Evolutionary conservation across 1,139 yeast genomes (phyloP).

Genomic region (Diutina neorugosa): DNA sequence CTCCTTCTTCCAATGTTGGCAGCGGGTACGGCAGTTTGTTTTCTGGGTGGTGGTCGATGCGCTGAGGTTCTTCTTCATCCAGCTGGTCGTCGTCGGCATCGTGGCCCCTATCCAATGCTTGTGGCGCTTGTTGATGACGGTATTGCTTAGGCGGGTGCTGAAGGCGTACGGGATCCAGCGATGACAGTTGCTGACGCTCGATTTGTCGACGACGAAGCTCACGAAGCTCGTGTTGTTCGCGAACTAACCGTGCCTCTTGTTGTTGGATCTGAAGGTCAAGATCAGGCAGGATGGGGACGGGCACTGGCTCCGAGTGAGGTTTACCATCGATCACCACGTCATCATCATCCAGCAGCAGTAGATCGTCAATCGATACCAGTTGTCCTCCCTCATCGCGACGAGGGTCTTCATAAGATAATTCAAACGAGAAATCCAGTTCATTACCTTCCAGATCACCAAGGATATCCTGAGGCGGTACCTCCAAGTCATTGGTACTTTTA

Average conservation of each 20-base stretch:
- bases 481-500: neutral
- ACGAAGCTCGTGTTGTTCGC: too few species aligned
- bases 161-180: neutral
- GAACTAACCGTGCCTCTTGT: neutral
- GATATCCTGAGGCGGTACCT: neutral
- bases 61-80: neutral
- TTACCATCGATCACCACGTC: neutral
- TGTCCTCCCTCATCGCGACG: neutral
- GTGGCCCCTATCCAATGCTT: neutral
- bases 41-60: neutral
- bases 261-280: neutral
- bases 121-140: neutral
- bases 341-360: neutral
- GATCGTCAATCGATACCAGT: neutral
- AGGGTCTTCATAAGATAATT: slow-evolving; percentile 24
- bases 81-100: neutral
- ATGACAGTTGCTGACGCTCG: neutral
- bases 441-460: neutral
- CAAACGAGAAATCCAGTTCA: slow-evolving; percentile 27
- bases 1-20: slow-evolving; percentile 1
- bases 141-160: slow-evolving; percentile 3
- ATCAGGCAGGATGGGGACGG: neutral
- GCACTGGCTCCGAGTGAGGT: neutral
- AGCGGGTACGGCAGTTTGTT: neutral
- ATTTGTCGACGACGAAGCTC: neutral